phyloP scores from a whole-genome alignment of 352 stramenopile genomes.

The Phytophthora cactorum region DNA sequence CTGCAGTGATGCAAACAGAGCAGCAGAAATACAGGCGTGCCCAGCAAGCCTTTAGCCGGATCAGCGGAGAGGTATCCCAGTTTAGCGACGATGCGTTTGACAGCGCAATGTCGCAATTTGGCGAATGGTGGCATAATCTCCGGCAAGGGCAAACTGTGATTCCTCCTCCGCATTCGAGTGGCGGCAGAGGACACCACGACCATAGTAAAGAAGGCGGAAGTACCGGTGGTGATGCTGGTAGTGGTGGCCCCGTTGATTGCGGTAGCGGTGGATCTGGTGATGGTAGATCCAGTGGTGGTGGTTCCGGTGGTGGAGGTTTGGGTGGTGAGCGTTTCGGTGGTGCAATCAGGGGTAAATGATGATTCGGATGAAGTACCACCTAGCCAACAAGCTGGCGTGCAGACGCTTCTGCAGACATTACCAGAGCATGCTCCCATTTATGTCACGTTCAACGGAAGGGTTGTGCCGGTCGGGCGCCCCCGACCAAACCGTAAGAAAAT shows the following conservation, averaged over 20 bases:
- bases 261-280: no score
- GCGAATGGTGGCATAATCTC: background rate
- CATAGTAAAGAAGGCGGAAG: background rate
- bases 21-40: background rate
- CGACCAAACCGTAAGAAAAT: constrained; percentile 4
- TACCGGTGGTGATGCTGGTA: no score
- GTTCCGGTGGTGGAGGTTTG: background rate
- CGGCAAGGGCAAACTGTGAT: background rate
- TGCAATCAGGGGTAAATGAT: background rate
- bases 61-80: background rate
- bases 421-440: background rate
- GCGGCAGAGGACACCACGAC: background rate
- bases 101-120: background rate
- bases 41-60: background rate
- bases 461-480: background rate
- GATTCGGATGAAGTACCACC: background rate
- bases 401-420: background rate
- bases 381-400: background rate
- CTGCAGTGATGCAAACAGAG: background rate
- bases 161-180: background rate
- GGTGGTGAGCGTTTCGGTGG: background rate
- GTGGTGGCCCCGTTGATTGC: no score
- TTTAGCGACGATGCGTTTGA: background rate
- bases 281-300: background rate
- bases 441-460: background rate